These are phyloP conservation scores for Salix purpurea DNA, from an alignment of 345 rosid genomes.

Conservation along the genomic window DNA sequence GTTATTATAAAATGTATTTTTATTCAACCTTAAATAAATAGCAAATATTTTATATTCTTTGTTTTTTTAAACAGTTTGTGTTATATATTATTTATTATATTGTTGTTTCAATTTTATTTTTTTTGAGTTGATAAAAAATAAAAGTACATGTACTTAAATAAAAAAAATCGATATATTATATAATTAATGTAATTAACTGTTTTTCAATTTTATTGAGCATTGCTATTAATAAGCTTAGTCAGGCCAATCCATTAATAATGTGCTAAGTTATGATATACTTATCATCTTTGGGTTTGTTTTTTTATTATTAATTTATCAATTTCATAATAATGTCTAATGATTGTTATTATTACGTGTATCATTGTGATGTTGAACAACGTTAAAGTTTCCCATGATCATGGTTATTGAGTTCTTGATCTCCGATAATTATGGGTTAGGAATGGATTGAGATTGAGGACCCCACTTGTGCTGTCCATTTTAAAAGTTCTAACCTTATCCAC, in stretches of 20 bases:
- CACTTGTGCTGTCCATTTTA: background rate
- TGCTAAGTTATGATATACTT: background rate
- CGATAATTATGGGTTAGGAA: background rate
- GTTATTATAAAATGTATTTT: no score
- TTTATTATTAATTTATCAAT: background rate
- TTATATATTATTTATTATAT: no score
- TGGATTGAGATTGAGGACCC: background rate
- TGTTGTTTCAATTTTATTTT: no score
- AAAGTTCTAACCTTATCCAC: background rate
- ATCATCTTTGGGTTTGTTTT: background rate
- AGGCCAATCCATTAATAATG: no score
- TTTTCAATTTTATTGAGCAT: background rate
- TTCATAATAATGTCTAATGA: background rate
- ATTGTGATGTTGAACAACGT: background rate
- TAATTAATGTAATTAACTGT: background rate
- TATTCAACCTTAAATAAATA: no score
- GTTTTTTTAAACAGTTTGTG: no score
- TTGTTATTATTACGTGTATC: background rate
- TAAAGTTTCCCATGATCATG: conserved; percentile 1
- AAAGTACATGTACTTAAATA: no score
- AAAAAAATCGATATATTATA: background rate
- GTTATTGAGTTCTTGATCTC: background rate
- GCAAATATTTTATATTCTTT: no score
- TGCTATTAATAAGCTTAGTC: no score
- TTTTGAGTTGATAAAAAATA: no score